Base-by-base conservation (phyloP, 2,329 filamentous ascomycete species). In the Microsporum ferrugineum region DNA sequence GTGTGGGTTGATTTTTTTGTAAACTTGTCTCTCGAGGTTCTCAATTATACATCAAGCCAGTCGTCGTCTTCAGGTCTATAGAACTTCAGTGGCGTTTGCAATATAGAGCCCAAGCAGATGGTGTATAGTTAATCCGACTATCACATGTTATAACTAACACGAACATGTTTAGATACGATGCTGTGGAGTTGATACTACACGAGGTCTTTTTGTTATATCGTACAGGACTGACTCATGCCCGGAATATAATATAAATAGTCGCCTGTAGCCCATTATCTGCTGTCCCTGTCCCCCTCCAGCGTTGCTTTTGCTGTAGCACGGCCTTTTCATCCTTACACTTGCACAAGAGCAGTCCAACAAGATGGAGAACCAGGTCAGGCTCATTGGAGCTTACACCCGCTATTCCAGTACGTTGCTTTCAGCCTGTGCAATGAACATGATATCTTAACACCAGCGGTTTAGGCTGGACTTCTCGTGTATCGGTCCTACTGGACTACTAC, bases 401-500 rank as follows among this genome's bases (percentile, higher is more conserved):
- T 73, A 72, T 58, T 73, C 71, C 31, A 72, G 71, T 72, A 66
- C 55, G 67, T 47, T 33, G 4, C 38, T 5, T 3, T 8, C 14
- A 39, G 39, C 5, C 34, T 29, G 31, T 29, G 56, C 56, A 43
- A 33, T 17, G 34, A 38, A 33, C 33, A 23, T 23, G 14, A 31
- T 36, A n/a, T n/a, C 14, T 29, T 49, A 6, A 7, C 23, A 53
- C 38, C 27, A 17, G 43, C n/a, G 31, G 31, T 34, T 36, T 58
- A 73, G 71, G 71, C 60, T 73, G 71, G 71, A 72, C 71, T 17
- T 64, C 66, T 1, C 70, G 71, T 23, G 69, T 73, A 3, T 70
- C 71, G 41, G 65, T 68, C 2, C 65, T 73, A 6, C 60, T 73
- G 39, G 69, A 73, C 58, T 73, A 73, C 63, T 73, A 73, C 60